Percentiles rank a stretch among this genome's conserved stretches.
Evolutionary conservation across 805 yeast genomes (phyloP).

Genomic region (Wickerhamomyces ciferrii): DNA sequence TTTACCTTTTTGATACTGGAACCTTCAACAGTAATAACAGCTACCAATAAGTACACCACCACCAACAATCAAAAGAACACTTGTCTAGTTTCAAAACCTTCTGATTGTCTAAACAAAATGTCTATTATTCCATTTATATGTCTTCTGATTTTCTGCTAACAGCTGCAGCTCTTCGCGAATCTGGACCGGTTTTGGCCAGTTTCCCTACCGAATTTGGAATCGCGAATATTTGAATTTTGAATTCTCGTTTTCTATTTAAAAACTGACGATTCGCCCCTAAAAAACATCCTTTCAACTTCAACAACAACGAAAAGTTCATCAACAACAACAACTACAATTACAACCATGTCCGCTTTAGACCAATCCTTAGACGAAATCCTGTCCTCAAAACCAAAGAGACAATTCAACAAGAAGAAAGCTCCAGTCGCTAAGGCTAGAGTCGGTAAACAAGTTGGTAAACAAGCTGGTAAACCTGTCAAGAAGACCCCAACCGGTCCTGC

Average conservation of each 20-base stretch:
- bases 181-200: neutral
- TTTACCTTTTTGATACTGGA: too few relatives aligned
- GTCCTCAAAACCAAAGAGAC: conserved; percentile 47
- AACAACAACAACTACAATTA: neutral
- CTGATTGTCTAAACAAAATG: too few relatives aligned
- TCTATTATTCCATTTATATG: conserved; percentile 1
- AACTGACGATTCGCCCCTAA: neutral
- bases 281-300: too few relatives aligned
- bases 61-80: too few relatives aligned
- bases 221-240: too few relatives aligned
- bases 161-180: neutral
- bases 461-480: conserved; percentile 19
- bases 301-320: conserved; percentile 1
- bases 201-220: neutral
- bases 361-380: conserved; percentile 94
- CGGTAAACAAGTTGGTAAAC: conserved; percentile 27
- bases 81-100: too few relatives aligned
- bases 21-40: too few relatives aligned
- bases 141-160: neutral
- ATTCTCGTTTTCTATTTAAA: too few relatives aligned
- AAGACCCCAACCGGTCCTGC: conserved; percentile 14
- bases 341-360: conserved; percentile 80
- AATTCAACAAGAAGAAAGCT: conserved; percentile 23
- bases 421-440: conserved; percentile 22
- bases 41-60: too few relatives aligned